Conservation (phyloP, 2,329 filamentous ascomycete genomes). For the Fusarium nanum region DNA sequence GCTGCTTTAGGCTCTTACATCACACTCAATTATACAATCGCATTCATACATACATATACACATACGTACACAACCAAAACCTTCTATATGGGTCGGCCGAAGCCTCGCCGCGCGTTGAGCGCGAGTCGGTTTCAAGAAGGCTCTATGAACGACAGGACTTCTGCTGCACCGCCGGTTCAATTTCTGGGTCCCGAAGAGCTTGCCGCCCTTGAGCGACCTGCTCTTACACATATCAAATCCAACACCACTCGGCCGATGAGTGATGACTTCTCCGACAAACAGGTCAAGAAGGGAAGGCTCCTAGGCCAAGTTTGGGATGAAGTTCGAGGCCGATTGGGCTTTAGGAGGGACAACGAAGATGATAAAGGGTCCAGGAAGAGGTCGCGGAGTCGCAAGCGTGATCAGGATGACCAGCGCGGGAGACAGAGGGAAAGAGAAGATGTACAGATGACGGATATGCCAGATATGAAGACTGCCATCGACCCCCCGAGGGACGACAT, state of each 20-base stretch:
- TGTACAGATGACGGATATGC: constrained; percentile 23
- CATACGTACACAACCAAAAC: constrained; percentile 18
- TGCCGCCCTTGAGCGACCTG: constrained; percentile 49
- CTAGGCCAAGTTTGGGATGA: constrained; percentile 55
- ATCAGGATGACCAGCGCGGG: constrained; percentile 31
- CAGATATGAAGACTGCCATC: constrained; percentile 18
- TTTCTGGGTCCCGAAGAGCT: constrained; percentile 65
- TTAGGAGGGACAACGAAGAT: constrained; percentile 44
- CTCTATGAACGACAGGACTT: constrained; percentile 86
- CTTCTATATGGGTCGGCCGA: constrained; percentile 47
- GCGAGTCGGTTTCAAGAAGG: constrained; percentile 77
- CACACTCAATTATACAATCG: constrained; percentile 3
- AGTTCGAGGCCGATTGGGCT: constrained; percentile 50
- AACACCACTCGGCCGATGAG: constrained; percentile 40
- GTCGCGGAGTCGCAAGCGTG: constrained; percentile 39
- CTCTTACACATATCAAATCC: constrained; percentile 13
- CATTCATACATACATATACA: constrained; percentile 1
- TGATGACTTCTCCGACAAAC: constrained; percentile 50
- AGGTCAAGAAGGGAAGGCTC: constrained; percentile 48
- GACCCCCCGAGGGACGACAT: constrained; percentile 40
- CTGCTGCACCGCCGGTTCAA: constrained; percentile 74
- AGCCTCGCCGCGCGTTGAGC: constrained; percentile 50
- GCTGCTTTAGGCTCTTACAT: constrained; percentile 12
- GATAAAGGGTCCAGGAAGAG: constrained; percentile 42
- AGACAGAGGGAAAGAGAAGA: constrained; percentile 36